These are phyloP conservation scores for Aureococcus anophagefferens DNA, from an alignment of 108 stramenopile species.

Conservation along the genomic window DNA sequence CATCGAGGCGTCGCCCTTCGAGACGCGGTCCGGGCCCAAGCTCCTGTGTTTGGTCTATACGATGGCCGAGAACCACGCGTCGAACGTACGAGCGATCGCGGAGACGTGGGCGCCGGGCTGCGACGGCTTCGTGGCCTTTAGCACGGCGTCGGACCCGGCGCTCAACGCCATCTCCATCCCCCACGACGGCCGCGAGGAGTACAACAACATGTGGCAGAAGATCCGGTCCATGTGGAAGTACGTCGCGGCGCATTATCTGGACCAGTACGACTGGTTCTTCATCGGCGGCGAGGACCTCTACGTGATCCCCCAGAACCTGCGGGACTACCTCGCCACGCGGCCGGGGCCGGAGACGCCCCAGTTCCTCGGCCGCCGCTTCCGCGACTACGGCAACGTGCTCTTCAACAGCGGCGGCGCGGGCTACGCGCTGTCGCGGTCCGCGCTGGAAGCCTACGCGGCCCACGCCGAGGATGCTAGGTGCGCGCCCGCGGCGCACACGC, in stretches of 20 bases:
- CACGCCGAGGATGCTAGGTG: slow-evolving; percentile 55
- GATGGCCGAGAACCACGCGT: slow-evolving; percentile 44
- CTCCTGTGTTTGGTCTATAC: slow-evolving; percentile 67
- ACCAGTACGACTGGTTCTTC: slow-evolving; percentile 80
- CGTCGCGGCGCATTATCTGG: slow-evolving; percentile 63
- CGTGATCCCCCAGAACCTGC: slow-evolving; percentile 73
- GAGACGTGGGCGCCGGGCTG: slow-evolving; percentile 61
- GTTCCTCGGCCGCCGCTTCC: slow-evolving; percentile 62
- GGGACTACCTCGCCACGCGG: slow-evolving; percentile 61
- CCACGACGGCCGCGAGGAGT: slow-evolving; percentile 86
- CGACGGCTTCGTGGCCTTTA: slow-evolving; percentile 92
- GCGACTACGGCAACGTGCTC: slow-evolving; percentile 53
- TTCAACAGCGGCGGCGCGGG: slow-evolving; percentile 90
- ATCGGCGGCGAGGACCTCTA: slow-evolving; percentile 86
- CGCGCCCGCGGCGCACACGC: slow-evolving; percentile 64
- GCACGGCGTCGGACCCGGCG: slow-evolving; percentile 54
- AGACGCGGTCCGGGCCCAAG: slow-evolving; percentile 8
- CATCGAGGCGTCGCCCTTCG: no score
- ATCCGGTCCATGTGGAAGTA: slow-evolving; percentile 78
- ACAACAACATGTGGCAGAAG: slow-evolving; percentile 97
- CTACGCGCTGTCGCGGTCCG: slow-evolving; percentile 83
- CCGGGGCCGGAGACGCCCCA: slow-evolving; percentile 66
- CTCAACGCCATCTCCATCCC: slow-evolving; percentile 71
- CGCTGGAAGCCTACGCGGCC: slow-evolving; percentile 62
- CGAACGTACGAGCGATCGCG: slow-evolving; percentile 12